Base-by-base conservation (phyloP, 2,329 filamentous ascomycete genomes). In the Diplodia corticola region DNA sequence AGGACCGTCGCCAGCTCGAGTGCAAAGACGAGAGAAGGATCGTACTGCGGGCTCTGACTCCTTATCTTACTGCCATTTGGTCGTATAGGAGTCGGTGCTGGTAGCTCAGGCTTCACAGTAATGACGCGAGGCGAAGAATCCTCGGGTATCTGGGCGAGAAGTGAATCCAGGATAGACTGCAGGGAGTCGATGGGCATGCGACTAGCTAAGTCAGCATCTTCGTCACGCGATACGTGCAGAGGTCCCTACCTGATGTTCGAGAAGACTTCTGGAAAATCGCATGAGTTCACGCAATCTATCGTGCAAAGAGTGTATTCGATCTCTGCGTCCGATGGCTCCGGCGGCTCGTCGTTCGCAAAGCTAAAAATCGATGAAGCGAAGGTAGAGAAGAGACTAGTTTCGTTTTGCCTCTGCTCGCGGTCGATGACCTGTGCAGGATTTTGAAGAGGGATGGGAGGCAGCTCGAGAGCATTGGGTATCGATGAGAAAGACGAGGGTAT, bases 281-380 rank as follows among this genome's bases (percentile, higher is more conserved):
- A 99, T 51, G 92, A 90, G 71, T 91, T 94, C 49, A 99, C 89
- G 73, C 94, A 99, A 76, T 98, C 95, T 2, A 97, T 91, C 0
- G 95, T 94, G 75, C 91, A 95, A 10, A 99, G 82, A 0, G 95
- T 98, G 75, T 95, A 97, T 73, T 99, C 95, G 33, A 99, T 84
- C 76, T 99, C 95, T 75, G 98, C 94, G 70, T 98, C 93, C 1
- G 95, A 98, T 2, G 95, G 95, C 79, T 99, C 95, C 0, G 95
- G 95, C 13, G 95, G 95, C 74, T 99, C 95, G 77, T 98, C 95
- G 12, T 95, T 96, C 49, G 96, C 95, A 76, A 99, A 98, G 77
- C 94, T 98, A n/a, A 93, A 96, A 35, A 99, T 93, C 73, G 98
- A 99, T 5, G 91, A 96, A 0, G 94, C 96, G 73, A 99, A 92